Base-by-base conservation (phyloP, 306 rosid genomes). In the Albizia julibrissin region DNA sequence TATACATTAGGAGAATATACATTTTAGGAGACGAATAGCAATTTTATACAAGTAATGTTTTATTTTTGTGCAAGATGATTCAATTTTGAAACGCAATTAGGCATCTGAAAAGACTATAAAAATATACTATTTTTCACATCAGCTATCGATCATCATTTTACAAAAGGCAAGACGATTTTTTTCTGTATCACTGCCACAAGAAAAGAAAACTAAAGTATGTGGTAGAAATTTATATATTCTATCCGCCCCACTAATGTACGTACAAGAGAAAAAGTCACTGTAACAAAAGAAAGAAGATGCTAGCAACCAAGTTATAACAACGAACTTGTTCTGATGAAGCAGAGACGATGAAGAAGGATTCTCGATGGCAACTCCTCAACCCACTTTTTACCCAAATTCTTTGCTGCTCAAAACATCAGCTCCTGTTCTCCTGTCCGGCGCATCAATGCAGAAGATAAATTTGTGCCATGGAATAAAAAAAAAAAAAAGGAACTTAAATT, bases 141-240 rank as follows among this genome's bases (percentile, higher is more conserved):
- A 77, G 44, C 37, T 16, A 34, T 75, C 66, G 73, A 11, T 50
- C 77, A 11, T 61, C 77, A 71, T 46, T 46, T 10, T 49, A 52
- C 58, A 79, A 61, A 59, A 79, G 24, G 61, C 34, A 24, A 9
- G 18, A 46, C 61, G 74, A 74, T 78, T 27, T 58, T 16, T 19
- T 46, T 58, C 79, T 34, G 61, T 37, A 61, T 29, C 31, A 74
- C 31, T 39, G 69, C 79, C 78, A 77, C 37, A 42, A 79, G 46
- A 79, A 67, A 33, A 34, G 42, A 18, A 77, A 16, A 39, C 24
- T 3, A 21, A 68, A 34, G 27, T 62, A 3, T 62, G 33, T 13
- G 37, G 37, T 3, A 13, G 37, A 62, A 26, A 12, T 62, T 26
- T 62, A 26, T 62, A 62, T 26, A 47, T 47, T 67, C 24, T 66